A percentile compares a stretch with the other conserved stretches of the same genome.
phyloP scores from a whole-genome alignment of 371 early-diverging fungal species.

The Mortierella sp. region DNA sequence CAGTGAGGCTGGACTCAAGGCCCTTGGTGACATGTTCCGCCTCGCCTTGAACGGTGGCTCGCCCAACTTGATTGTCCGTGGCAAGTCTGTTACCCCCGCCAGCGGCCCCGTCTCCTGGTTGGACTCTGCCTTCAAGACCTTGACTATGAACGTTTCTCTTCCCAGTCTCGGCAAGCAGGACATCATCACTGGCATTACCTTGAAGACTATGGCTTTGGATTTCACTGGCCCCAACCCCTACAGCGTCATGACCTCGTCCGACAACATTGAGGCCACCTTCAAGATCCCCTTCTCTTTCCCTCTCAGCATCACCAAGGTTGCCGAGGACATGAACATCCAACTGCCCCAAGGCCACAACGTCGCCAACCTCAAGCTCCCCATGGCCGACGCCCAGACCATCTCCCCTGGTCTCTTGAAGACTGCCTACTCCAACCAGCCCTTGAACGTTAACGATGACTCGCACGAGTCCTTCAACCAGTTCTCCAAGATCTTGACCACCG shows the following conservation, averaged over 20 bases:
- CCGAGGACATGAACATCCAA: conserved; percentile 58
- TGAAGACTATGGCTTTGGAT: conserved; percentile 63
- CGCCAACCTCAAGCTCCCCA: conserved; percentile 61
- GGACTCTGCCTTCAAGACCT: conserved; percentile 62
- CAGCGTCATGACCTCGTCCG: conserved; percentile 62
- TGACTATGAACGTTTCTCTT: conserved; percentile 63
- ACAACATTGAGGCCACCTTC: conserved; percentile 60
- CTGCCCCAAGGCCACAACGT: conserved; percentile 49
- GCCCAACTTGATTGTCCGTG: conserved; percentile 58
- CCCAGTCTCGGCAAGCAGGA: conserved; percentile 61
- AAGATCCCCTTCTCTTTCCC: conserved; percentile 72
- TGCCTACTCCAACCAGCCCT: conserved; percentile 50
- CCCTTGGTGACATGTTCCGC: conserved; percentile 66
- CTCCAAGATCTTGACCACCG: conserved; percentile 59
- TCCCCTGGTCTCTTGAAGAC: conserved; percentile 53
- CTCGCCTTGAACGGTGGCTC: conserved; percentile 62
- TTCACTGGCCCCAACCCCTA: conserved; percentile 63
- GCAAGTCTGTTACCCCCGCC: conserved; percentile 62
- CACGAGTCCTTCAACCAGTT: conserved; percentile 61
- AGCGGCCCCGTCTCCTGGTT: conserved; percentile 67
- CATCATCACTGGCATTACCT: conserved; percentile 58
- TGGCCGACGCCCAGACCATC: conserved; percentile 59
- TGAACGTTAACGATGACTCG: conserved; percentile 54
- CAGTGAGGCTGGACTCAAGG: conserved; percentile 61
- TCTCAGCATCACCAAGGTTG: conserved; percentile 57